phyloP scores from a whole-genome alignment of 805 yeast genomes.

The Metschnikowia borealis region DNA sequence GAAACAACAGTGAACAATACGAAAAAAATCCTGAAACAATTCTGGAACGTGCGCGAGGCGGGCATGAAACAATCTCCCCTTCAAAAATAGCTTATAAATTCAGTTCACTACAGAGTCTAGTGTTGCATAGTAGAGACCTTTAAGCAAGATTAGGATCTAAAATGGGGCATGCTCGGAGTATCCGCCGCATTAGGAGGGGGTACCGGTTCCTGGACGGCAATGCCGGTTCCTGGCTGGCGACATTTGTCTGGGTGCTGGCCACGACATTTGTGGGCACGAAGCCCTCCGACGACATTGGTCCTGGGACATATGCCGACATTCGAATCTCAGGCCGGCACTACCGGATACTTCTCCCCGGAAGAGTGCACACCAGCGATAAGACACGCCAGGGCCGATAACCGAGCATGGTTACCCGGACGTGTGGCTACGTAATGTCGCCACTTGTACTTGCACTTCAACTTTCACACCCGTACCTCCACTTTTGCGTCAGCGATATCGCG shows the following conservation, averaged over 20 bases:
- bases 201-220: neutral
- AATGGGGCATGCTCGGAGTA: too few relatives aligned
- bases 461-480: neutral
- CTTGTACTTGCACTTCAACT: too few relatives aligned
- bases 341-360: neutral
- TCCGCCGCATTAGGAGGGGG: too few relatives aligned
- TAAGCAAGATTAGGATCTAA: too few relatives aligned
- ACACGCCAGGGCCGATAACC: slow-evolving; percentile 1
- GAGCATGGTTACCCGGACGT: neutral
- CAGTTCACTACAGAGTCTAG: neutral
- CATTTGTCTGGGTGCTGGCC: neutral
- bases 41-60: neutral
- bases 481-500: neutral
- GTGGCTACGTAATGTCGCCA: slow-evolving; percentile 4
- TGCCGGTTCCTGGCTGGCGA: neutral
- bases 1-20: neutral
- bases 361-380: neutral
- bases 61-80: neutral
- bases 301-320: neutral
- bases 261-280: too few relatives aligned
- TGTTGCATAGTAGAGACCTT: neutral
- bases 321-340: neutral
- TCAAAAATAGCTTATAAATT: neutral
- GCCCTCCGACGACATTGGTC: neutral
- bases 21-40: neutral